Conservation (phyloP, 106 monocot genomes). For the Platanthera zijinensis region DNA sequence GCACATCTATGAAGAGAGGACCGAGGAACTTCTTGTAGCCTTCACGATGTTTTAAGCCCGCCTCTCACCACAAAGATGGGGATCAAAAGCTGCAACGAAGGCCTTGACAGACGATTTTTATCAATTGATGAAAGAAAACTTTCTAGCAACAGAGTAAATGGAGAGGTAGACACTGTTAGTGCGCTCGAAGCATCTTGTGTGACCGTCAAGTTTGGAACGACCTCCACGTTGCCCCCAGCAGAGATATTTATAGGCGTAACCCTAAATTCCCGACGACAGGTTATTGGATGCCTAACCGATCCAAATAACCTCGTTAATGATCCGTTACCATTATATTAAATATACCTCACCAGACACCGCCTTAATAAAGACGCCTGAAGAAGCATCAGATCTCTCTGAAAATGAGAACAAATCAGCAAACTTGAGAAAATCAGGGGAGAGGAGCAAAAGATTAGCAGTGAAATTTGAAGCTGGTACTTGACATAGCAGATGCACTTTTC, state of each 20-base stretch:
- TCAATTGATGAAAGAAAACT: constrained; percentile 22
- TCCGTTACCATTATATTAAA: no score
- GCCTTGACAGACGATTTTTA: constrained; percentile 10
- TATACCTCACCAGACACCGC: not conserved
- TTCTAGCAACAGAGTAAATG: not conserved
- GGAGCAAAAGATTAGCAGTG: constrained; percentile 21
- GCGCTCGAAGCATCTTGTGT: no score
- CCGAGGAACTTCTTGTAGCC: constrained; percentile 58
- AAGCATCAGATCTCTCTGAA: constrained; percentile 72
- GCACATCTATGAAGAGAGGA: constrained; percentile 84
- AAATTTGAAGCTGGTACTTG: constrained; percentile 30
- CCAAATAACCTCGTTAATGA: no score
- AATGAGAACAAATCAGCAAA: constrained; percentile 46
- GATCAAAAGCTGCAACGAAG: constrained; percentile 18
- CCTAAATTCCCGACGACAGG: no score
- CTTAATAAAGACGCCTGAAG: constrained; percentile 20
- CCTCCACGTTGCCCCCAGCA: no score
- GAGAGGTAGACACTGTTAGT: not conserved
- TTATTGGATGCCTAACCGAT: no score
- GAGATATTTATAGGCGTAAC: no score
- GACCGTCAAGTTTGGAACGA: no score
- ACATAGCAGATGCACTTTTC: constrained; percentile 35
- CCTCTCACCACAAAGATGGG: constrained; percentile 46
- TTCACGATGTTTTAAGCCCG: constrained; percentile 46
- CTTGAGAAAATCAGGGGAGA: constrained; percentile 12